Conservation (phyloP, 129 eudicot species). For the Escallonia herrerae region DNA sequence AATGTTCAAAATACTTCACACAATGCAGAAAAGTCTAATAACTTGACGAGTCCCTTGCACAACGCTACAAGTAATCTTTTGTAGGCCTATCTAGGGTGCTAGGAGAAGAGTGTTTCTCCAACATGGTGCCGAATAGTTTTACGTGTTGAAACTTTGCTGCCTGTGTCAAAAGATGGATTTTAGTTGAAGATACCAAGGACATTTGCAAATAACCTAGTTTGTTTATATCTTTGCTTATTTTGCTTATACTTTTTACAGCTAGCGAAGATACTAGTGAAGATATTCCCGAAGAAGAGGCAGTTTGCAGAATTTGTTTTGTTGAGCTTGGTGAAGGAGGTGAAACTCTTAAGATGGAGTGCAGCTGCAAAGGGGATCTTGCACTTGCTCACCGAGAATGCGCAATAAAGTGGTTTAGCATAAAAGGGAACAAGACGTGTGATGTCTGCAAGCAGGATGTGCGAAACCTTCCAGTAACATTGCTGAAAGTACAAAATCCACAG, state of each 20-base stretch:
- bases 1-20: too few species aligned
- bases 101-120: too few species aligned
- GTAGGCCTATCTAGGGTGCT: too few species aligned
- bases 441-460: constrained; percentile 67
- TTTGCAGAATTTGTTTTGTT: constrained; percentile 78
- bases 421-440: constrained; percentile 67
- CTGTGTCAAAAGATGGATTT: neutral
- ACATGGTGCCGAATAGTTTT: neutral
- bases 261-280: constrained; percentile 54
- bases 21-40: too few species aligned
- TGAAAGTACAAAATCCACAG: constrained; percentile 54
- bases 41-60: too few species aligned
- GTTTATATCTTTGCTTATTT: too few species aligned
- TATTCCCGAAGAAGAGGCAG: constrained; percentile 90
- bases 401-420: constrained; percentile 73
- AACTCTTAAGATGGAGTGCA: constrained; percentile 76
- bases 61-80: too few species aligned
- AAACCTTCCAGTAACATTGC: constrained; percentile 81
- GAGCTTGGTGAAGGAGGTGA: constrained; percentile 71
- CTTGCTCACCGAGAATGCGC: constrained; percentile 82
- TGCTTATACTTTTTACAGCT: constrained; percentile 11
- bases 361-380: constrained; percentile 82
- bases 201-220: too few species aligned
- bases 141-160: neutral
- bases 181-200: too few species aligned